phyloP scores from a whole-genome alignment of 192 early-diverging fungal species.

The Coemansia asiatica region DNA sequence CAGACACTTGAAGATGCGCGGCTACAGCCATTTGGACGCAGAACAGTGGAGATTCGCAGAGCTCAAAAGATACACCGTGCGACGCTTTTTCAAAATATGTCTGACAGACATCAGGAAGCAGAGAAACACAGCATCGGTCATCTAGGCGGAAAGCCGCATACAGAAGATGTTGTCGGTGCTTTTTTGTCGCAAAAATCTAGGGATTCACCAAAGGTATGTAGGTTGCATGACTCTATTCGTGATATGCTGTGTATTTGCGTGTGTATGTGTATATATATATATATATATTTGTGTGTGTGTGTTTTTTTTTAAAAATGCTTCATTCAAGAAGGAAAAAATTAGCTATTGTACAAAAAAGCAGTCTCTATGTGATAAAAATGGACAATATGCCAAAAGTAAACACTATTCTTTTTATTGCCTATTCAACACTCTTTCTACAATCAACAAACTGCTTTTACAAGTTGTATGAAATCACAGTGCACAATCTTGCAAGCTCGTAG shows the following conservation, averaged over 20 bases:
- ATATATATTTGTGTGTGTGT: no score
- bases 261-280: no score
- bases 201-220: background rate
- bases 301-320: background rate
- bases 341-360: background rate
- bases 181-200: background rate
- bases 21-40: background rate
- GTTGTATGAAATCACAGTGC: no score
- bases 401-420: background rate
- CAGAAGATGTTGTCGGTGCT: background rate
- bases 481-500: no score
- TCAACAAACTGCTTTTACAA: no score
- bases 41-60: background rate
- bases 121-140: background rate
- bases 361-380: background rate
- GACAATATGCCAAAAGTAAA: background rate
- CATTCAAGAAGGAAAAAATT: background rate
- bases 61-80: constrained; percentile 8
- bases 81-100: background rate
- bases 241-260: background rate
- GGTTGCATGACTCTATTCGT: background rate
- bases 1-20: background rate
- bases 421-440: background rate
- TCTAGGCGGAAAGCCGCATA: background rate
- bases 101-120: background rate